Base-by-base conservation (phyloP, 441 rosid species). In the Pelargonium australe region DNA sequence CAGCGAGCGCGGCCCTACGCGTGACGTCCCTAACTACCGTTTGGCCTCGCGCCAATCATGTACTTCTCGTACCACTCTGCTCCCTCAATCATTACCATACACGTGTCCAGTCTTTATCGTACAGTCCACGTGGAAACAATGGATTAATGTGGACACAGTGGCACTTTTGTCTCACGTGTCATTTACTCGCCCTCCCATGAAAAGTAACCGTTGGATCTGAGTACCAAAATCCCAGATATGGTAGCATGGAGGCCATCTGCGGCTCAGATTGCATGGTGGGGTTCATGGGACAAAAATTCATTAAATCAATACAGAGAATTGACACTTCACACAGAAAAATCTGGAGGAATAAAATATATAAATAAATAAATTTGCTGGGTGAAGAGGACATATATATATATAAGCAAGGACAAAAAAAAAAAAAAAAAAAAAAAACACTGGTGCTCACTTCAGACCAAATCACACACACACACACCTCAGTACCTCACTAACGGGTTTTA, bases 11-110 rank as follows among this genome's bases (percentile, higher is more conserved):
- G 65, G 41, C 13, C 43, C 41, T 6, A 9, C 17, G 66, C 44
- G 66, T 63, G 66, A 31, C 66, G 66, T 31, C 66, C 44, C 44
- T 63, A 63, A 63, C 66, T 31, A 63, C 44, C 44, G 66, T 63
- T 63, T n/a, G 44, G 66, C 25, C 63, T 60, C 44, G 17, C 66
- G 20, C 41, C 44, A 63, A 63, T 63, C 66, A 31, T 40, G 17
- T 23, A 12, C 65, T 20, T 25, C 64, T 61, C 25, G 41, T 37
- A 37, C 41, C 41, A 37, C 41, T 5, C 20, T 19, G 60, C 20
- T 19, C 62, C 12, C 63, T 20, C 34, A 11, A 12, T 14, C 3
- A 60, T 60, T 31, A 20, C 63, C 34, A 13, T 60, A 60, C 63
- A 60, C 63, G 63, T 60, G 63, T 57, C 31, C 63, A 3, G 12